Base-by-base conservation (phyloP, 225 moss, liverwort and hornwort species). In the Straminergon stramineum region DNA sequence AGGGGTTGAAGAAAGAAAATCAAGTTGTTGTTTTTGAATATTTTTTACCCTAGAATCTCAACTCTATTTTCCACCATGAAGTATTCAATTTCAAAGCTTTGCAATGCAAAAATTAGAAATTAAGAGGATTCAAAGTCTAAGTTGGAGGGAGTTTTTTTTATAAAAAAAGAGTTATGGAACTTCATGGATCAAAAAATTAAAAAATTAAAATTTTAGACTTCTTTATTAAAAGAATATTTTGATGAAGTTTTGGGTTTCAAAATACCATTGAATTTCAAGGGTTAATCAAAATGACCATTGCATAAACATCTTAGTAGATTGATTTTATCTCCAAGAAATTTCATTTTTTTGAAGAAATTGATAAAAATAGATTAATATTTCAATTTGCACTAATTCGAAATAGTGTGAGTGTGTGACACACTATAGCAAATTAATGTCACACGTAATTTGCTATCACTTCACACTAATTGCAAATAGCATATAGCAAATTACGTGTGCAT, bases 191-290 rank as follows among this genome's bases (percentile, higher is more conserved):
- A 3, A 43, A 73, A 71, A 15, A 41, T 7, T 3, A 26, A n/a
- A 41, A 16, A 2, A 26, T 41, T 8, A 11, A 26, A 43, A 9
- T 3, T 71, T 71, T 43, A 27, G 28, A 16, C 27, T 43, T 28
- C 43, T 3, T 43, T 43, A 27, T 2, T 0, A 41, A 70, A 24
- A 8, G 2, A 16, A 28, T 17, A 10, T 10, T 22, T 73, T 0
- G 16, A 27, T 43, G 16, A 43, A 16, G 3, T 41, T 27, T 41
- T 41, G 15, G 23, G 5, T 71, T 15, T 73, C 27, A 27, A 73
- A 43, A 73, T 17, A 73, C 3, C 0, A 3, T 8, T 5, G 3
- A 73, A 43, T 73, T 73, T 73, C 3, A 43, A 43, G 16, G 26
- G 5, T 26, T 26, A 43, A 26, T 43, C 16, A 4, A 26, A 73